These are phyloP conservation scores for Nicotiana paniculata DNA, from an alignment of 257 asterid genomes.

Conservation along the genomic window DNA sequence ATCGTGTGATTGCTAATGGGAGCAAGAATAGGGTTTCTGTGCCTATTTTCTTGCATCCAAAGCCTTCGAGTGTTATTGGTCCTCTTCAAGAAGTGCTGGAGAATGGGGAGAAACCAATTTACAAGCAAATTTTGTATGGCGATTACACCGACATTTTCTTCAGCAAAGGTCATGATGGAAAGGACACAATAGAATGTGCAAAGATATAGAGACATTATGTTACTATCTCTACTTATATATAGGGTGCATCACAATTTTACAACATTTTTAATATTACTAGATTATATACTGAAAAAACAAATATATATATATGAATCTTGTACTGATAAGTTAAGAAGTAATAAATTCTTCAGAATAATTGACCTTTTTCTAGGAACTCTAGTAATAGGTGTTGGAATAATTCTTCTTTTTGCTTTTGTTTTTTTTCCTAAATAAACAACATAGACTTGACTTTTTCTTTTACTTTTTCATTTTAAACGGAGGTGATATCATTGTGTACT, in stretches of 20 bases:
- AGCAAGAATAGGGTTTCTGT: slow-evolving; percentile 15
- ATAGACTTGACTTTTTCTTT: no score
- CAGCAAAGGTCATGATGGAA: slow-evolving; percentile 27
- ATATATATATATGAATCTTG: background rate
- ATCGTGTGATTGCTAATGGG: slow-evolving; percentile 25
- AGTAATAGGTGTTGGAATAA: no score
- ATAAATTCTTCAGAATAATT: no score
- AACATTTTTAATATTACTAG: background rate
- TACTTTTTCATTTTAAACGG: no score
- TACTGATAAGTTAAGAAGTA: background rate
- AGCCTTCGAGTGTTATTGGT: slow-evolving; percentile 8
- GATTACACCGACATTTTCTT: slow-evolving; percentile 28
- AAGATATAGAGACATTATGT: background rate
- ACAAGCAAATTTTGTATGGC: slow-evolving; percentile 17
- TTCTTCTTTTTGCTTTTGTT: no score
- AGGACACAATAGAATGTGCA: slow-evolving; percentile 24
- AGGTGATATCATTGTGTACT: no score
- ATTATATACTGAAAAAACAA: no score
- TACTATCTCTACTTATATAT: background rate
- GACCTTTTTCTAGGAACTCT: background rate
- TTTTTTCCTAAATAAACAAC: no score
- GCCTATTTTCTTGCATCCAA: slow-evolving; percentile 21
- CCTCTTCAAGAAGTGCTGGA: slow-evolving; percentile 21
- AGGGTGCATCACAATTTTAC: background rate
- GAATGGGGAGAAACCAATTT: slow-evolving; percentile 16